phyloP scores from a whole-genome alignment of 306 rosid species.

The Morella rubra region DNA sequence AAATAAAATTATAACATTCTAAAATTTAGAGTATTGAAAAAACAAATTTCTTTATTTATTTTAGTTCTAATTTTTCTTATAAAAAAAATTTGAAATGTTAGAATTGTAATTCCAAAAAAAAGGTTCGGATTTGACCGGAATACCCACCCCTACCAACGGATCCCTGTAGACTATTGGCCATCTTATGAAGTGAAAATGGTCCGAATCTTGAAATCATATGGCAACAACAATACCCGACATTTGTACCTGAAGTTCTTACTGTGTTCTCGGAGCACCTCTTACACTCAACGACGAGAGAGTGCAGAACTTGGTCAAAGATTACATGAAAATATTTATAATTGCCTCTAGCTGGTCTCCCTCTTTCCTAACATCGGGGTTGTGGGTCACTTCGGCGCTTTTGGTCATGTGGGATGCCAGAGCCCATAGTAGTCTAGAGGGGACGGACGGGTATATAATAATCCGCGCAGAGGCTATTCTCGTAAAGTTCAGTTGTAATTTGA shows the following conservation, averaged over 20 bases:
- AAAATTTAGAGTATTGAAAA: too few relatives aligned
- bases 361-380: background rate
- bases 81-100: too few relatives aligned
- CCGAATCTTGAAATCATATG: background rate
- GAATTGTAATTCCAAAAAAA: too few relatives aligned
- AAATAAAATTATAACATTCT: too few relatives aligned
- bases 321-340: too few relatives aligned
- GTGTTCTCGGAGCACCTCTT: background rate
- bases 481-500: background rate
- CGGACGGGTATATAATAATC: too few relatives aligned
- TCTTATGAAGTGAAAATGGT: background rate
- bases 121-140: too few relatives aligned
- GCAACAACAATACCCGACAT: background rate
- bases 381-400: constrained; percentile 10
- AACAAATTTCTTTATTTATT: too few relatives aligned
- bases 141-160: too few relatives aligned
- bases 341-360: background rate
- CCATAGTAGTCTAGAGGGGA: background rate
- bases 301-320: background rate
- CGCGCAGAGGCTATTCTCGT: background rate
- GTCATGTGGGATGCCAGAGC: background rate
- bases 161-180: too few relatives aligned
- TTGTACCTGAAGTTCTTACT: too few relatives aligned
- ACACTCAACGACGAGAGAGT: background rate
- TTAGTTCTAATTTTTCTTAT: too few relatives aligned